Percentiles rank a stretch among this genome's conserved stretches.
phyloP scores from a whole-genome alignment of 352 stramenopile species.

The Phytophthora pseudosyringae region DNA sequence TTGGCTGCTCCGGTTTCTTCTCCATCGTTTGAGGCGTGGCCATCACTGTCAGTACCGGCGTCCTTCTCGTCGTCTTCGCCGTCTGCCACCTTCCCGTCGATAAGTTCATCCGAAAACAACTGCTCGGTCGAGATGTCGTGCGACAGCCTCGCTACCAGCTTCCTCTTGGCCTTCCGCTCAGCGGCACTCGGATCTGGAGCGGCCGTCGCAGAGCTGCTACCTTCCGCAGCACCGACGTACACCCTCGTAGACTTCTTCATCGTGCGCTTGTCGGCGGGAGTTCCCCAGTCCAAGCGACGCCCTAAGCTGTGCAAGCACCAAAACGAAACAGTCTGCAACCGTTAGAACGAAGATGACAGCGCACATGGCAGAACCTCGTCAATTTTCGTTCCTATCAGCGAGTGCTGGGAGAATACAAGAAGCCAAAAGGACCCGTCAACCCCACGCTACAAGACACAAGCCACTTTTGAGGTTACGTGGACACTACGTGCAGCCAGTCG shows the following conservation, averaged over 20 bases:
- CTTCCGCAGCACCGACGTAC: constrained; percentile 24
- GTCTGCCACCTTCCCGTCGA: constrained; percentile 66
- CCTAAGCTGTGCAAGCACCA: neutral
- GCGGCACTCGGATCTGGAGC: constrained; percentile 9
- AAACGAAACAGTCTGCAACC: constrained; percentile 22
- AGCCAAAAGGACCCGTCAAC: constrained; percentile 6
- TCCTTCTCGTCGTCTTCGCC: constrained; percentile 56
- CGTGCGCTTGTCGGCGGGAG: neutral
- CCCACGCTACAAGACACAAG: constrained; percentile 8
- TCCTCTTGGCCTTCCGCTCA: constrained; percentile 26
- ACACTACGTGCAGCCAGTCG: constrained; percentile 86
- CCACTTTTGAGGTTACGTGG: constrained; percentile 33
- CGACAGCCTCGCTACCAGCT: constrained; percentile 39
- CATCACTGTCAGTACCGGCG: constrained; percentile 37
- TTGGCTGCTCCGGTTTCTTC: constrained; percentile 1
- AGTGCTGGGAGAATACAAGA: constrained; percentile 5
- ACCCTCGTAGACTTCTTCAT: constrained; percentile 33
- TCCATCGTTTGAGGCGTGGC: constrained; percentile 6
- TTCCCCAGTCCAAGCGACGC: neutral
- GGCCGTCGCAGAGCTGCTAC: neutral
- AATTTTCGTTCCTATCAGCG: constrained; percentile 23
- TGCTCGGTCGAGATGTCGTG: constrained; percentile 79
- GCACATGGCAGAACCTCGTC: constrained; percentile 10
- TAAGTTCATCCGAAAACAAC: constrained; percentile 65
- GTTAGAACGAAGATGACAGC: constrained; percentile 5